Evolutionary conservation across 768 basidiomycete species (phyloP), one percentile per base, ranked within the genome.

Genomic region (Mycena metata): DNA sequence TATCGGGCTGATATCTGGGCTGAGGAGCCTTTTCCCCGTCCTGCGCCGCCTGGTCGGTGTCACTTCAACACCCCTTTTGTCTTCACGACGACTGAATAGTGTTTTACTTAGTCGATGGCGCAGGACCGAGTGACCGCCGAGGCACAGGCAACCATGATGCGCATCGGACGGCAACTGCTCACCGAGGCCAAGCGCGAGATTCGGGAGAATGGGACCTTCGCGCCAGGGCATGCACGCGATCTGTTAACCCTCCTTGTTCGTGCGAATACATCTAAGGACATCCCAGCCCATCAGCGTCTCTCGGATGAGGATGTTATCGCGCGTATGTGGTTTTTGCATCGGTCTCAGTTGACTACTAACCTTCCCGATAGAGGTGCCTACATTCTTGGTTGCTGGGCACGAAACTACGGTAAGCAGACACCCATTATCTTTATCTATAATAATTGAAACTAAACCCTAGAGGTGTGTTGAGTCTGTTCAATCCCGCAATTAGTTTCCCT

Each of bases 201-300:
- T 41, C 75, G 64, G 17, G 75, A 78, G 33, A 74, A 76, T 6
- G 76, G 72, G 43, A 78, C 80, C 11, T 65, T 73, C 4, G 76
- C 76, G n/a, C 76, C 78, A 35, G 73, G 73, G 10, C 81, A 77
- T n/a, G n/a, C n/a, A 50, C 83, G 87, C 13, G 90, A 92, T 77
- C 73, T 93, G 5, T 79, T 92, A 7, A 88, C 86, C 1, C 73
- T 91, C n/a, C 79, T 92, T 6, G 79, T 92, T 47, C 83, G 83
- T 60, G 90, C 91, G 3, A 92, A 92, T 74, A 84, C 89, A 80
- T 85, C 88, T 0, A 84, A 83, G 0, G 89, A 92, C 72, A 72
- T 89, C 5, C 84, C 86, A 0, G 84, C 85, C 8, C 79, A 71
- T 50, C 89, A 90, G 74, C 79, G 79, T 42, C 77, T 93, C 79